Evolutionary conservation across 2,329 filamentous ascomycete species (phyloP), one percentile per base, ranked within the genome.

Genomic region (Lachnellula occidentalis): DNA sequence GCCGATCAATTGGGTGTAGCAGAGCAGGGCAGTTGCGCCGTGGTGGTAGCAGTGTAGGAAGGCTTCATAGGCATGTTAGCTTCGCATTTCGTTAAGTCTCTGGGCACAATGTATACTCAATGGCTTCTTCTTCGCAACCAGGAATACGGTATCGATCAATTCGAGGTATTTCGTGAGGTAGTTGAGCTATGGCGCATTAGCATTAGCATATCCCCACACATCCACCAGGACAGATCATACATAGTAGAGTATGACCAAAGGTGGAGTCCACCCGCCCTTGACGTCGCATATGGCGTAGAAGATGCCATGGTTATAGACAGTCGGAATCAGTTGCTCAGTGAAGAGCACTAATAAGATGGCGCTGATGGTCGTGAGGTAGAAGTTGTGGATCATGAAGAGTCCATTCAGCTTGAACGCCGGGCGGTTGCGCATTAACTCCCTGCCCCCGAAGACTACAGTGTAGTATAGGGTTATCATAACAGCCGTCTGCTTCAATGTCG

Each of bases 31-130:
- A 55, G 92, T 97, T 53, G 92, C 92, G 70, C 92, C 92, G 73
- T 97, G 92, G 80, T 97, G 92, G 77, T 97, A 97, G 77, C 90
- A 96, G 82, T 97, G 92, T 65, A 97, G 88, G 86, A 97, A 97
- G 69, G 94, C 80, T 85, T 59, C 34, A 41, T n/a, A 45, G 12
- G 15, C 5, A 43, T n/a, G 60, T 74, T 68, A 75, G 71, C 64
- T 58, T n/a, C 14, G 11, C 51, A 47, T 41, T 54, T 48, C 43
- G 11, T 12, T 14, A 5, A 3, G 19, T 12, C 14, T 51, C 31
- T 4, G 4, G 17, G 19, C 34, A 21, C 4, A 42, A 34, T 22
- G 66, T 80, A 62, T 79, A 87, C 83, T 96, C 72, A 96, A 77
- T 52, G 92, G 92, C 87, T 97, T 97, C 87, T 97, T 97, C 87